Percentiles rank a stretch among this genome's conserved stretches.
Evolutionary conservation across 805 yeast species (phyloP).

Genomic region (Nakazawaea laoshanensis): DNA sequence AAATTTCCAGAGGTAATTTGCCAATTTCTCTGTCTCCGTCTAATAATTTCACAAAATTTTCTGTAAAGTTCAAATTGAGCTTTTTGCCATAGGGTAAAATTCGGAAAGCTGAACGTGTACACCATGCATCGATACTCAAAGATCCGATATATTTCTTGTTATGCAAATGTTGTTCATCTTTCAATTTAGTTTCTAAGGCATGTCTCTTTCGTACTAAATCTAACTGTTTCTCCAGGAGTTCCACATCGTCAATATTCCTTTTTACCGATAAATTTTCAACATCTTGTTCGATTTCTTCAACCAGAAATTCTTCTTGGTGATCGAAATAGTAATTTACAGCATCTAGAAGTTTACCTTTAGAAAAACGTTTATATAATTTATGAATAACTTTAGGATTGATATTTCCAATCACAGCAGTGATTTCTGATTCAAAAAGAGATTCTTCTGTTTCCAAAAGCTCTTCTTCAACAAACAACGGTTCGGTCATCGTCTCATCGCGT

Average conservation of each 20-base stretch:
- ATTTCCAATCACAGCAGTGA: constrained; percentile 26
- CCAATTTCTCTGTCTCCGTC: constrained; percentile 56
- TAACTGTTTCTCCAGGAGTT: neutral
- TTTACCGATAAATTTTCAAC: constrained; percentile 3
- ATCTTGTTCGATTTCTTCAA: neutral
- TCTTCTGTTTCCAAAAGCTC: constrained; percentile 5
- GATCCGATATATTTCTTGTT: constrained; percentile 42
- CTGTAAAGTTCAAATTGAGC: constrained; percentile 23
- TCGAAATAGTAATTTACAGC: constrained; percentile 35
- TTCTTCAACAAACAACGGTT: constrained; percentile 3
- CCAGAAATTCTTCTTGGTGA: constrained; percentile 10
- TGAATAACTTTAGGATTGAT: constrained; percentile 16
- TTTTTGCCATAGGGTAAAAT: constrained; percentile 36
- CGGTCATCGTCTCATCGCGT: neutral
- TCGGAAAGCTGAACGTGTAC: constrained; percentile 54
- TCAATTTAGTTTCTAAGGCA: neutral
- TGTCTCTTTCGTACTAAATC: neutral
- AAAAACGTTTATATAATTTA: constrained; percentile 20
- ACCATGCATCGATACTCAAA: constrained; percentile 56
- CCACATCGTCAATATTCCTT: neutral
- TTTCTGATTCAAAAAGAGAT: constrained; percentile 19
- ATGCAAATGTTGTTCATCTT: constrained; percentile 1
- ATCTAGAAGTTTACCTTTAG: constrained; percentile 18
- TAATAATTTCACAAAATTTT: constrained; percentile 18
- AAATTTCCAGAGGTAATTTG: constrained; percentile 62